Evolutionary conservation across 345 rosid genomes (phyloP).

Genomic region (Salix viminalis): DNA sequence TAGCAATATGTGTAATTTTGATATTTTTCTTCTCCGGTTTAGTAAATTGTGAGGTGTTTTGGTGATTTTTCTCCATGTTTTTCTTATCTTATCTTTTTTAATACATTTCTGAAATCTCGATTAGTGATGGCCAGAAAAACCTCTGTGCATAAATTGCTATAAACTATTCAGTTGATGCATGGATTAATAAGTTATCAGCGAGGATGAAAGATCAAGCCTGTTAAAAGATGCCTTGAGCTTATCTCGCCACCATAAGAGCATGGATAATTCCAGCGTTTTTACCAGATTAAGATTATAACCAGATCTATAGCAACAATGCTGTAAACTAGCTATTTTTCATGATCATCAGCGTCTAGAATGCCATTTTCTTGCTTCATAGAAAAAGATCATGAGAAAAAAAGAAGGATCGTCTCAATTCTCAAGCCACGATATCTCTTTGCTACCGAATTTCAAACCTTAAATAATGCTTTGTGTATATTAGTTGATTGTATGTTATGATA

Average conservation of each 20-base stretch:
- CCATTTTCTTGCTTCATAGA: no score
- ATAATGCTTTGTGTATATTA: no score
- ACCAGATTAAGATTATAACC: no score
- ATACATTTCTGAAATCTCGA: slow-evolving; percentile 8
- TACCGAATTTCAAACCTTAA: no score
- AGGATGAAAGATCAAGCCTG: neutral
- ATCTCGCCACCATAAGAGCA: neutral
- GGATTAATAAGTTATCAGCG: neutral
- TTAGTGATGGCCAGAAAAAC: neutral
- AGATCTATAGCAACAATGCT: no score
- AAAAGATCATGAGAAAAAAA: no score
- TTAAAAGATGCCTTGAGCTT: neutral
- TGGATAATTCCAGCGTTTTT: neutral
- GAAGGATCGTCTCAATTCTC: no score
- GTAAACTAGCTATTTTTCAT: no score
- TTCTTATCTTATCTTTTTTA: slow-evolving; percentile 2
- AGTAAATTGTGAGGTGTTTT: slow-evolving; percentile 21
- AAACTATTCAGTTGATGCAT: neutral
- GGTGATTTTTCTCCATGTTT: slow-evolving; percentile 25
- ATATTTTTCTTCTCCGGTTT: neutral
- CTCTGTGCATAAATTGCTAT: neutral
- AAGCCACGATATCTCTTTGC: no score
- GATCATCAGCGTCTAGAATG: no score
- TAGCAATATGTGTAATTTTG: slow-evolving; percentile 23
- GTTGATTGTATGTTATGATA: no score